A percentile compares a stretch with the other conserved stretches of the same genome.
phyloP scores from a whole-genome alignment of 2,329 filamentous ascomycete species.

The Escovopsis weberi region DNA sequence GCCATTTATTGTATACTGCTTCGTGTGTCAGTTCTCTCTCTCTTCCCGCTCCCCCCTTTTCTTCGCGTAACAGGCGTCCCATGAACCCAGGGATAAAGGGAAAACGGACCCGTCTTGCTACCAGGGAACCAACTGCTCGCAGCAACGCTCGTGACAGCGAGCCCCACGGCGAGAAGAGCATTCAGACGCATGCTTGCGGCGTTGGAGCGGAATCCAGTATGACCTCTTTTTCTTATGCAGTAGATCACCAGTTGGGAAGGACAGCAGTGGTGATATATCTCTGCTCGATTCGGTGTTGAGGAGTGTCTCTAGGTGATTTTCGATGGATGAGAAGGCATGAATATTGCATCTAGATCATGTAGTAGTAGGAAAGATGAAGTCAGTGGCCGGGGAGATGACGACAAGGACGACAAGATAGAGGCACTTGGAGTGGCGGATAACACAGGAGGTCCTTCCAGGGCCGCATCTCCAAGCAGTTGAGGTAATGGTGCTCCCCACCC shows the following conservation, averaged over 20 bases:
- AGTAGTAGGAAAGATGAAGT: too few species aligned
- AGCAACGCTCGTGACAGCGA: conserved; percentile 54
- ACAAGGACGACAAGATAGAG: background rate
- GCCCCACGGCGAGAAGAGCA: conserved; percentile 53
- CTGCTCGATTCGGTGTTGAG: too few species aligned
- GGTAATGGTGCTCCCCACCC: conserved; percentile 3
- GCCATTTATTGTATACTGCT: conserved; percentile 95
- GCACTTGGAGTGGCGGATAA: background rate
- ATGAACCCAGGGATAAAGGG: background rate
- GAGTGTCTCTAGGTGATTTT: too few species aligned
- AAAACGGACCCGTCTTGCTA: conserved; percentile 58
- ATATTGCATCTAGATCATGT: too few species aligned
- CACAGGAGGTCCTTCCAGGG: background rate
- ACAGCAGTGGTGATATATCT: too few species aligned
- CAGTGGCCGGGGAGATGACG: too few species aligned
- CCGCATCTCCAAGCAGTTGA: conserved; percentile 1
- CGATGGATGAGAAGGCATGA: too few species aligned
- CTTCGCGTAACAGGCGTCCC: background rate
- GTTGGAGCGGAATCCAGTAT: background rate
- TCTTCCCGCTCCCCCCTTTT: too few species aligned
- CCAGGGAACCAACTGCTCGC: conserved; percentile 68
- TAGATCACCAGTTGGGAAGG: too few species aligned
- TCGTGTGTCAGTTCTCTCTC: background rate
- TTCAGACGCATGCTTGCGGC: conserved; percentile 39
- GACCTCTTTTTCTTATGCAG: background rate